Base-by-base conservation (phyloP, 371 early-diverging fungal genomes). In the Umbelopsis sp. region DNA sequence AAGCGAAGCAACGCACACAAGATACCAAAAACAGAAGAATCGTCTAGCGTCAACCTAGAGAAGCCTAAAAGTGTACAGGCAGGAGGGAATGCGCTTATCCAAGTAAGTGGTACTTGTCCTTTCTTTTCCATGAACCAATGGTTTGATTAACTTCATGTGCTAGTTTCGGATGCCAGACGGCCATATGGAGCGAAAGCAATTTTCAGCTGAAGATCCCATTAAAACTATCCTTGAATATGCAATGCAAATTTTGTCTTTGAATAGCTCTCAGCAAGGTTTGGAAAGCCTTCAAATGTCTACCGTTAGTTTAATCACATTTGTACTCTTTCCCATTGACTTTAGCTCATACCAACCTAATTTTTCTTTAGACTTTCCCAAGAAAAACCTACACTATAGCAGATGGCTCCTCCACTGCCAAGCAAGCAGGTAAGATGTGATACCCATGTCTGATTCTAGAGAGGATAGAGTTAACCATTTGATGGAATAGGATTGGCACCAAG, bases 121-220 rank as follows among this genome's bases (percentile, higher is more conserved):
- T 7, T 14, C n/a, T 46, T 63, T n/a, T 7, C 25, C 20, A 4
- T 16, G 22, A 1, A 32, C 44, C 24, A 38, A 12, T 7, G 14
- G 41, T 11, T 41, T 44, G 4, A 18, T 37, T 32, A 7, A 1
- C 10, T 53, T 32, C 12, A 32, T 24, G 29, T 11, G 48, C 16
- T 72, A 79, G 80, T 73, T 81, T 53, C 74, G 72, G 52, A 57
- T 74, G 2, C 70, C 72, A 24, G 69, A 81, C 63, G 76, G 75
- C 22, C 66, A 70, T 0, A 57, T 67, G 11, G 65, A 74, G 5
- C 77, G 80, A 25, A 68, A 78, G 29, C 45, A 57, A 29, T 81
- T 79, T 66, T 45, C 72, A 16, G 51, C 71, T 2, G 51, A 38
- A 0, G 37, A 70, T 2, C 50, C 18, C 5, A 22, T 79, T 7